Base-by-base conservation (phyloP, 1,139 yeast species). In the Kurtzmaniella quercitrusa region DNA sequence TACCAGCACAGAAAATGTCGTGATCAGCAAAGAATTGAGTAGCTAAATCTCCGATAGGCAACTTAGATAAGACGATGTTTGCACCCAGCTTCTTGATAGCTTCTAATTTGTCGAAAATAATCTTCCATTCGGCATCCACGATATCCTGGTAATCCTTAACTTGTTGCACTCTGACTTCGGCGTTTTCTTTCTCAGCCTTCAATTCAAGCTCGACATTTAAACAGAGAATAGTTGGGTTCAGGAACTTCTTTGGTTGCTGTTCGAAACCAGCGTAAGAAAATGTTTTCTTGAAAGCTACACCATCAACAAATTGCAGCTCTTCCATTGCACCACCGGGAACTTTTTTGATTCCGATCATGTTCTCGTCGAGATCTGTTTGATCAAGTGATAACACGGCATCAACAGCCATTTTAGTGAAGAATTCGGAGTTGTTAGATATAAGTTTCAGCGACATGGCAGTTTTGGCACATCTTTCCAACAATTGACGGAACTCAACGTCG, bases 51-150 rank as follows among this genome's bases (percentile, higher is more conserved):
- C 99, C 99, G 60, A 93, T 93, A 45, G 99, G 98, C 56, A 93
- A 75, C 63, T 88, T 91, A 12, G 98, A 91, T 49, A 93, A 77
- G 32, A 93, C 96, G 46, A 93, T 88, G 58, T 88, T 83, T 35
- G 97, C 97, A 28, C 98, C 98, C 6, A 95, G 77, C 21, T 76
- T 76, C 52, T 80, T 84, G 50, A 93, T 84, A 42, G 88, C 84
- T 56, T 88, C 87, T 54, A 93, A 77, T 66, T 94, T 93, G 57
- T 85, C 78, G 57, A 88, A 76, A 52, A 93, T 93, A 50, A 93
- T 87, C 61, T 88, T 82, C 98, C 98, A 93, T 66, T 93, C 99
- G 20, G 99, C 98, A 66, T 93, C 98, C 33, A 93, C 99, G 45
- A 93, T 85, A 33, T 86, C 91, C 68, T 93, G 98, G 66, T 94